Conservation (phyloP, 2,329 filamentous ascomycete species). For the Emericellopsis atlantica region DNA sequence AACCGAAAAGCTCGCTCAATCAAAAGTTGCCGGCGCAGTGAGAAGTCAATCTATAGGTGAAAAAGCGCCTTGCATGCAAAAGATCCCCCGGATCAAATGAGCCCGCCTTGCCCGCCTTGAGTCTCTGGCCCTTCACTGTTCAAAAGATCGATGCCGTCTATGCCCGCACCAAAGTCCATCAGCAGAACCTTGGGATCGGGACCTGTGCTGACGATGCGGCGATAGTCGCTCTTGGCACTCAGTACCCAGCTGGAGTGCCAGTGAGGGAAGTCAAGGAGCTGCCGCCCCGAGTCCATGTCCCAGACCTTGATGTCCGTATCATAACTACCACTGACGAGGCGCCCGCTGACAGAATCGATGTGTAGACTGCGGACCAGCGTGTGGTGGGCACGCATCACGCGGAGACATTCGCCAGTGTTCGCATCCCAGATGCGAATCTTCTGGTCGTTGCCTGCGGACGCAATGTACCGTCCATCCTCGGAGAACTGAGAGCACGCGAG, state of each 20-base stretch:
- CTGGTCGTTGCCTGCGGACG: conserved; percentile 90
- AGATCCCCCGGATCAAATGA: conserved; percentile 9
- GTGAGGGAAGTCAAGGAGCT: conserved; percentile 75
- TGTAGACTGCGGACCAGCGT: conserved; percentile 83
- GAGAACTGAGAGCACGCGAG: conserved; percentile 94
- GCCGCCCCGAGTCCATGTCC: conserved; percentile 67
- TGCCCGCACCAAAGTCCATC: conserved; percentile 71
- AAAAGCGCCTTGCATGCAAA: not conserved
- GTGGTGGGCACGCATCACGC: conserved; percentile 70
- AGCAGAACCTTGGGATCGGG: conserved; percentile 89
- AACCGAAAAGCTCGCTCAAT: not conserved
- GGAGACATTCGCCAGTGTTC: conserved; percentile 72
- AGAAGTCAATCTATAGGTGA: too few species aligned
- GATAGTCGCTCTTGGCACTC: conserved; percentile 89
- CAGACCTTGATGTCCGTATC: conserved; percentile 94
- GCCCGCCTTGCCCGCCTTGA: conserved; percentile 3
- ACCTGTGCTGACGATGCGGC: conserved; percentile 85
- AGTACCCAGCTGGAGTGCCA: conserved; percentile 98
- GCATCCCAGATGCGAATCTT: conserved; percentile 95
- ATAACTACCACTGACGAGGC: conserved; percentile 85
- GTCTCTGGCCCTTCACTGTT: conserved; percentile 24
- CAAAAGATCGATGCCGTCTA: conserved; percentile 45
- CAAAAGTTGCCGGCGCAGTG: not conserved
- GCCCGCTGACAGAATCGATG: conserved; percentile 74
- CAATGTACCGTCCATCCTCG: conserved; percentile 85